Evolutionary conservation across 2,329 filamentous ascomycete genomes (phyloP).

Genomic region (Clonostachys chloroleuca): DNA sequence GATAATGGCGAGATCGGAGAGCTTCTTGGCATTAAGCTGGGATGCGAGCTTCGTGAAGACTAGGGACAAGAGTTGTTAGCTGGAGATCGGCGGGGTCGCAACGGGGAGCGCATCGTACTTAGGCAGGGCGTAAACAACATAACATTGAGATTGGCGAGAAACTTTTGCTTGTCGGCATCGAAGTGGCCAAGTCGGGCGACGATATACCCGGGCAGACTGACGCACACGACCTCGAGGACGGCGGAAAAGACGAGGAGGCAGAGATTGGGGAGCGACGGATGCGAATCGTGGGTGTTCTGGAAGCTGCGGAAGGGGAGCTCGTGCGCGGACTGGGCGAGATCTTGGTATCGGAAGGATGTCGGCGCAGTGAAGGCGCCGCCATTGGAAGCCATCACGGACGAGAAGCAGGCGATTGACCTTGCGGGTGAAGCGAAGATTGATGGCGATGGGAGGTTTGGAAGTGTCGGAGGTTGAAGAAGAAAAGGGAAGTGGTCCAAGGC

Average conservation of each 20-base stretch:
- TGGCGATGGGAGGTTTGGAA: too few species aligned
- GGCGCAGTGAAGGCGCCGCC: conserved; percentile 28
- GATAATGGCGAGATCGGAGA: conserved; percentile 83
- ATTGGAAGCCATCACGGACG: conserved; percentile 27
- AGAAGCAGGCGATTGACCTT: too few species aligned
- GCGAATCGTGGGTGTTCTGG: conserved; percentile 40
- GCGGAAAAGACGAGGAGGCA: conserved; percentile 88
- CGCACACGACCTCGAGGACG: conserved; percentile 90
- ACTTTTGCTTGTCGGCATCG: conserved; percentile 93
- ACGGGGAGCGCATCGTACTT: conserved; percentile 53
- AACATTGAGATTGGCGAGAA: conserved; percentile 93
- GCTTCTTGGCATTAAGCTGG: conserved; percentile 86
- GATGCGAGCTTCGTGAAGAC: conserved; percentile 97
- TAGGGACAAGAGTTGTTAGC: conserved; percentile 21
- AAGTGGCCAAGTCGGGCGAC: conserved; percentile 88
- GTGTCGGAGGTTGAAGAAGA: too few species aligned
- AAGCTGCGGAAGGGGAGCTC: conserved; percentile 35
- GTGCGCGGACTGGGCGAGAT: conserved; percentile 28
- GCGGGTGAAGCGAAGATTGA: too few species aligned
- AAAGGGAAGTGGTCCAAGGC: too few species aligned
- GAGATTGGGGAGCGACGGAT: conserved; percentile 66
- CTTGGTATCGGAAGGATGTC: conserved; percentile 37
- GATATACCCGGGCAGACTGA: conserved; percentile 85
- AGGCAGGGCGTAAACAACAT: conserved; percentile 95
- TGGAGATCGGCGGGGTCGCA: too few species aligned